Evolutionary conservation across 345 rosid species (phyloP).

Genomic region (Corchorus capsularis): DNA sequence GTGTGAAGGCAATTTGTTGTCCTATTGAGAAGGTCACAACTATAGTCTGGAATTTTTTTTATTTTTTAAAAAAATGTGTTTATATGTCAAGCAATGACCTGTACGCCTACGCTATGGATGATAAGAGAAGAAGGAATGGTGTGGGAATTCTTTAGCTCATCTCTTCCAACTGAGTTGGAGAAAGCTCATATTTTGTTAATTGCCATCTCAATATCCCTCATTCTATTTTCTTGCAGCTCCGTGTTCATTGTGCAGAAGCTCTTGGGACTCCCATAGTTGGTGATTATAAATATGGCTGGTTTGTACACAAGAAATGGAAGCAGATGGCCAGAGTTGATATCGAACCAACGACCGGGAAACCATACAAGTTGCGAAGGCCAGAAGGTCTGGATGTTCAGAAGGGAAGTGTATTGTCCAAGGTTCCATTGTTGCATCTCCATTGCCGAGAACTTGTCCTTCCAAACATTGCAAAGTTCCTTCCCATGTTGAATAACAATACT

Average conservation of each 20-base stretch:
- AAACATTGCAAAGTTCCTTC: constrained; percentile 67
- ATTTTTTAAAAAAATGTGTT: background rate
- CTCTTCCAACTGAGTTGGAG: background rate
- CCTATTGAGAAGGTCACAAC: background rate
- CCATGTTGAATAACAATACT: constrained; percentile 36
- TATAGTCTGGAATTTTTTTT: background rate
- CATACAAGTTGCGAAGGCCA: constrained; percentile 81
- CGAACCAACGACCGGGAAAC: constrained; percentile 67
- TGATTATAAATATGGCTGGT: constrained; percentile 93
- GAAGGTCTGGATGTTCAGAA: constrained; percentile 84
- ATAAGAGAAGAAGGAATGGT: background rate
- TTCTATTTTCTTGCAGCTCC: constrained; percentile 48
- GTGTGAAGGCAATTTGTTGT: background rate
- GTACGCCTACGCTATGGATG: background rate
- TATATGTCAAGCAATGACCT: background rate
- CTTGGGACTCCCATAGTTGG: constrained; percentile 94
- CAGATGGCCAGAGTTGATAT: constrained; percentile 70
- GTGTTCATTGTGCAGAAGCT: constrained; percentile 96
- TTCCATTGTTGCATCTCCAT: constrained; percentile 84
- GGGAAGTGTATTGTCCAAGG: constrained; percentile 90
- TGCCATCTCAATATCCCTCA: too few species aligned
- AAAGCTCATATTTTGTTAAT: too few species aligned
- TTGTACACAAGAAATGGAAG: constrained; percentile 82
- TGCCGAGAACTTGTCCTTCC: constrained; percentile 88
- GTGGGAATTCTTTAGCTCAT: background rate